A percentile compares a stretch with the other conserved stretches of the same genome.
phyloP scores from a whole-genome alignment of 805 yeast genomes.

The Yarrowia porcina region DNA sequence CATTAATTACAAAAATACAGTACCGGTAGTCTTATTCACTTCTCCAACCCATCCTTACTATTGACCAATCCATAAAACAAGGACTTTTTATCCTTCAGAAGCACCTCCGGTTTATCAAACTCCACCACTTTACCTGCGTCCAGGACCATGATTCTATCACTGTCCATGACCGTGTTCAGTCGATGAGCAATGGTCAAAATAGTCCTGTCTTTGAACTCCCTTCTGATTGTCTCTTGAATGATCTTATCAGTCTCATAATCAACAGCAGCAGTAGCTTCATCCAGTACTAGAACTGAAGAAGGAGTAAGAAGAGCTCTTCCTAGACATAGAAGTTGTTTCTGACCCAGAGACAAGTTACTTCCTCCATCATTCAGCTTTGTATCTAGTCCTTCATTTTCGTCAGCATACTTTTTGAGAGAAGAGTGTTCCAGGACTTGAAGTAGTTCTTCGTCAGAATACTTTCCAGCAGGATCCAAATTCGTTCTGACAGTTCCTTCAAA shows the following conservation, averaged over 20 bases:
- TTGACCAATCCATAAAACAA: conserved; percentile 62
- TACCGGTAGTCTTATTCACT: too few species aligned
- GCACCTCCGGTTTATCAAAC: not conserved
- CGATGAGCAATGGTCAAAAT: conserved; percentile 84
- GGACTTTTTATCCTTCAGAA: conserved; percentile 59
- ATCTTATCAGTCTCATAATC: conserved; percentile 58
- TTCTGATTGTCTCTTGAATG: conserved; percentile 62
- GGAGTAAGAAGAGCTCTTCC: conserved; percentile 65
- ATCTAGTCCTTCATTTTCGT: conserved; percentile 47
- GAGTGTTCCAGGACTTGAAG: conserved; percentile 55
- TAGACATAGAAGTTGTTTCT: conserved; percentile 72
- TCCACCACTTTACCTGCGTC: conserved; percentile 62
- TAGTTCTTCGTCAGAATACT: conserved; percentile 48
- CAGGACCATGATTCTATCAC: conserved; percentile 67
- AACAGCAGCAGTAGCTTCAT: conserved; percentile 79
- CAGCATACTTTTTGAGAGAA: conserved; percentile 52
- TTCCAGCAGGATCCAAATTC: conserved; percentile 59
- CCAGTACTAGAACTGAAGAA: conserved; percentile 66
- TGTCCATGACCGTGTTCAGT: conserved; percentile 74
- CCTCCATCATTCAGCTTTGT: conserved; percentile 43
- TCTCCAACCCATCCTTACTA: not conserved
- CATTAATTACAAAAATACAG: too few species aligned
- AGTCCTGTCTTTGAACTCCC: conserved; percentile 60
- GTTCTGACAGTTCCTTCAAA: conserved; percentile 60
- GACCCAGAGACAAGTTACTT: conserved; percentile 73